Conservation (phyloP, 305 asterid species). For the Rubia peregrina region DNA sequence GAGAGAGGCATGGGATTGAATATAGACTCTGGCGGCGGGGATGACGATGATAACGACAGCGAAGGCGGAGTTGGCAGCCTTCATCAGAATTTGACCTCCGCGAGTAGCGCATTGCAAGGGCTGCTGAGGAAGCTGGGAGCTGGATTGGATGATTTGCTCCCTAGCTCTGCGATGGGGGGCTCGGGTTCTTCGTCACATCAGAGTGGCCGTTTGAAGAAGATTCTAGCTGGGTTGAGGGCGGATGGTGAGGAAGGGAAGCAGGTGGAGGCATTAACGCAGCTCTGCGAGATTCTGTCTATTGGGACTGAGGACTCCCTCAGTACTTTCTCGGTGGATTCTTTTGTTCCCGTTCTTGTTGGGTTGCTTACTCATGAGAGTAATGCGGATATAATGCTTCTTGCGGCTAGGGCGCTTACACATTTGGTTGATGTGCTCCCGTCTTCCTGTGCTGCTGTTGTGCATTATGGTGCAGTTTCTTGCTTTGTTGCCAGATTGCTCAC, state of each 20-base stretch:
- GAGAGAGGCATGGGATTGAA: conserved; percentile 68
- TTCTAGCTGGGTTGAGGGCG: conserved; percentile 82
- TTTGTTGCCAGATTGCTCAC: conserved; percentile 90
- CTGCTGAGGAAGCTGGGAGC: conserved; percentile 88
- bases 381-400: conserved; percentile 93
- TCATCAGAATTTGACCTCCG: conserved; percentile 86
- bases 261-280: conserved; percentile 90
- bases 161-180: conserved; percentile 72
- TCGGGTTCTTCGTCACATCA: conserved; percentile 81
- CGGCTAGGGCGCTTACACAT: conserved; percentile 95
- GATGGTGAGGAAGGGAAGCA: conserved; percentile 99
- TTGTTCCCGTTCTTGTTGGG: conserved; percentile 97
- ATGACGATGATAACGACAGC: conserved; percentile 67
- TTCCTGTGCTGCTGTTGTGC: conserved; percentile 96
- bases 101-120: conserved; percentile 98
- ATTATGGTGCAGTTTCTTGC: conserved; percentile 94
- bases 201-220: conserved; percentile 85
- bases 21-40: conserved; percentile 63
- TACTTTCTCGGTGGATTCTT: conserved; percentile 89
- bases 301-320: conserved; percentile 96
- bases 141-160: conserved; percentile 92
- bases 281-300: conserved; percentile 89
- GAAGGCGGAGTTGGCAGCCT: conserved; percentile 88
- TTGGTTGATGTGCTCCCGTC: conserved; percentile 96
- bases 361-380: conserved; percentile 84